Conservation (phyloP, 2,329 filamentous ascomycete genomes). For the Pseudogymnoascus sp. region DNA sequence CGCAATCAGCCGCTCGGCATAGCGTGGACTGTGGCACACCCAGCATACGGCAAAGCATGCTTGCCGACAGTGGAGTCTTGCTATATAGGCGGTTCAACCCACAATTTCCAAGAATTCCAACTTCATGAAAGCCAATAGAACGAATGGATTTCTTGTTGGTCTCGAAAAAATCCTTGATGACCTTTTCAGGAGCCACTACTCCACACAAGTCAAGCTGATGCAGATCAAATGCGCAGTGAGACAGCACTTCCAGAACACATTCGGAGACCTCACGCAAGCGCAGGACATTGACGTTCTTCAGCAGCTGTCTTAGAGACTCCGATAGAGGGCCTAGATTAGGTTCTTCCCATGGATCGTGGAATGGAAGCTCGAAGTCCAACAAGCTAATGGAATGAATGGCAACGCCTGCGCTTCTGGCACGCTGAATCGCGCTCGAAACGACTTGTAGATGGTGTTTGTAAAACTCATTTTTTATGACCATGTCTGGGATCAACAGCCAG, state of each 20-base stretch:
- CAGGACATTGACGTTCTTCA: too few species aligned
- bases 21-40: slow-evolving; percentile 17
- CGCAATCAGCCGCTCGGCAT: slow-evolving; percentile 11
- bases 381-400: too few species aligned
- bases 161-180: slow-evolving; percentile 10
- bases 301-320: too few species aligned
- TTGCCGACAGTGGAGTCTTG: neutral
- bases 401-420: too few species aligned
- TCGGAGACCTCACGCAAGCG: neutral
- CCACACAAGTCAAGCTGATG: slow-evolving; percentile 11
- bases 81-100: neutral
- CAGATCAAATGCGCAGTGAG: slow-evolving; percentile 6
- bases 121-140: slow-evolving; percentile 11
- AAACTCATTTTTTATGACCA: too few species aligned
- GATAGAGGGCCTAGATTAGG: too few species aligned
- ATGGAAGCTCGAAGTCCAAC: too few species aligned
- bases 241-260: slow-evolving; percentile 9
- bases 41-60: slow-evolving; percentile 10
- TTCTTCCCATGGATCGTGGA: too few species aligned
- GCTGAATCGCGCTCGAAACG: too few species aligned
- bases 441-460: too few species aligned
- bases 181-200: slow-evolving; percentile 3
- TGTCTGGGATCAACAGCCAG: too few species aligned
- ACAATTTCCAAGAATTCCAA: neutral
- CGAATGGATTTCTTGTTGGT: slow-evolving; percentile 10